phyloP scores from a whole-genome alignment of 1,284 basidiomycete species.

The Albatrellus sp. region DNA sequence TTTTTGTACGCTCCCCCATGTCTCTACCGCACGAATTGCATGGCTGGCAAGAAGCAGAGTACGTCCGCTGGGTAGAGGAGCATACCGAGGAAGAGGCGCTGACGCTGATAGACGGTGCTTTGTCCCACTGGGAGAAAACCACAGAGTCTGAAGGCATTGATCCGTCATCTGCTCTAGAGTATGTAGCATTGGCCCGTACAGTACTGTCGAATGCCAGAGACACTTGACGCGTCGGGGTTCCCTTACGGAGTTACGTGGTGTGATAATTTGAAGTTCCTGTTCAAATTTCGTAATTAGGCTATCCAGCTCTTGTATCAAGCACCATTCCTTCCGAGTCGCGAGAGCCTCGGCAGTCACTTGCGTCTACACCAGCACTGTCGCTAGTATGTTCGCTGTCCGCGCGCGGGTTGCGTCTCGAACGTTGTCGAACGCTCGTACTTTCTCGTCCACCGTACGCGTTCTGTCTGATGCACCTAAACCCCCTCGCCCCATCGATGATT shows the following conservation, averaged over 20 bases:
- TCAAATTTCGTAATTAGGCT: too few relatives aligned
- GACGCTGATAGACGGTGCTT: conserved; percentile 57
- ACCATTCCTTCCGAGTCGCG: too few relatives aligned
- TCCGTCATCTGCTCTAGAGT: conserved; percentile 34
- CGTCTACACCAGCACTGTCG: background rate
- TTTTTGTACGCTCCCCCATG: conserved; percentile 80
- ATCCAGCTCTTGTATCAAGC: too few relatives aligned
- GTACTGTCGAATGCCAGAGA: conserved; percentile 33
- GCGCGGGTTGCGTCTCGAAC: conserved; percentile 8
- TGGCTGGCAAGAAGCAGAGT: conserved; percentile 88
- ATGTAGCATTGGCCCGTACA: conserved; percentile 46
- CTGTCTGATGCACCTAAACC: conserved; percentile 28
- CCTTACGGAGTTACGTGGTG: too few relatives aligned
- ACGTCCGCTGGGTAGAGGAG: conserved; percentile 79
- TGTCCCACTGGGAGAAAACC: conserved; percentile 64
- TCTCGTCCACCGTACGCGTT: conserved; percentile 22
- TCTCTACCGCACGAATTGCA: conserved; percentile 78
- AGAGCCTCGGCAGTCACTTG: too few relatives aligned
- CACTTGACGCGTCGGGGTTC: too few relatives aligned
- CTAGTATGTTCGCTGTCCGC: conserved; percentile 10
- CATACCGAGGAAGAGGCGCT: conserved; percentile 62
- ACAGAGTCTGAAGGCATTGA: conserved; percentile 38
- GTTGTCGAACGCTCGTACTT: conserved; percentile 15
- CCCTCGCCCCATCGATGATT: conserved; percentile 72
- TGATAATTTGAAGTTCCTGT: too few relatives aligned